A percentile compares a stretch with the other conserved stretches of the same genome.
Evolutionary conservation across 345 rosid species (phyloP).

Genomic region (Pistacia atlantica): DNA sequence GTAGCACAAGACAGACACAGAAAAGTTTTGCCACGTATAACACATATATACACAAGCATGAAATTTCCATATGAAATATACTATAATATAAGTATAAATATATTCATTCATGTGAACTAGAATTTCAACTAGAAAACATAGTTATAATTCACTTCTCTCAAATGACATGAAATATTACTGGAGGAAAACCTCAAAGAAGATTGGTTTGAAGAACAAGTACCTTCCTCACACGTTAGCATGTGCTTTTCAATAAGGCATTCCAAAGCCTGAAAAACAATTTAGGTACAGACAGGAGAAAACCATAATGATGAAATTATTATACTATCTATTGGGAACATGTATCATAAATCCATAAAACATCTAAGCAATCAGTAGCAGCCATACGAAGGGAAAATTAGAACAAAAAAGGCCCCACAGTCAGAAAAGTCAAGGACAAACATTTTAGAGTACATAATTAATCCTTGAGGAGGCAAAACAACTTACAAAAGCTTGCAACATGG

Average conservation of each 20-base stretch:
- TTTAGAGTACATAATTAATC: background rate
- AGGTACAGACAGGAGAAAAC: constrained; percentile 16
- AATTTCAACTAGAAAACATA: background rate
- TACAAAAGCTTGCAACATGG: background rate
- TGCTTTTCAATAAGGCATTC: constrained; percentile 94
- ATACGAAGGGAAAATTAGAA: background rate
- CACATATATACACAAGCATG: background rate
- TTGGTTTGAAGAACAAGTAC: constrained; percentile 36
- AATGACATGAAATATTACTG: background rate
- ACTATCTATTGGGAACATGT: background rate
- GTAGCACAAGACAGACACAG: background rate
- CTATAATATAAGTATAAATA: background rate
- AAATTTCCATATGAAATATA: background rate
- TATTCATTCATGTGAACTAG: background rate
- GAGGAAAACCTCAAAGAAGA: constrained; percentile 11
- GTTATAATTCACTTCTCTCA: constrained; percentile 1
- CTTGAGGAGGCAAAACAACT: background rate
- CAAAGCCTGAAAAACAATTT: constrained; percentile 67
- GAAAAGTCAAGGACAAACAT: background rate
- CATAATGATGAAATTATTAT: background rate
- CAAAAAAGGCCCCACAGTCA: background rate
- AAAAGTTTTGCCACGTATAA: background rate
- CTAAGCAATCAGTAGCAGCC: background rate
- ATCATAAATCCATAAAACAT: background rate
- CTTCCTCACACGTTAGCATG: constrained; percentile 95